Conservation (phyloP, 2,329 filamentous ascomycete genomes). For the Colletotrichum gigasporum region DNA sequence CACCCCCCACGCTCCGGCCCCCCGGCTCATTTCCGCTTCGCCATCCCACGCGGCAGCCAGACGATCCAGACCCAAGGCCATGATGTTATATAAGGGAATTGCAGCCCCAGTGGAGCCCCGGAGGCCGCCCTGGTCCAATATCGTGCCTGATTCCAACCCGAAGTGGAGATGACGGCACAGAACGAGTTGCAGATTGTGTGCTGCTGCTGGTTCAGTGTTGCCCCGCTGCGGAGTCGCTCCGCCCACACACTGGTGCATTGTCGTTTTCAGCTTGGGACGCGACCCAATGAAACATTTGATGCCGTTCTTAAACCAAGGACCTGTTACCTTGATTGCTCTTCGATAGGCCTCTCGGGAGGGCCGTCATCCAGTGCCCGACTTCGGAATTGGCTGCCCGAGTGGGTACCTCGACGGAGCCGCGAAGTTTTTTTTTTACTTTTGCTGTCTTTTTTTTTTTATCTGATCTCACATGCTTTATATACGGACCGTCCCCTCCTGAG, state of each 20-base stretch:
- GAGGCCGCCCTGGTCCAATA: slow-evolving; percentile 22
- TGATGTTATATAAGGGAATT: slow-evolving; percentile 10
- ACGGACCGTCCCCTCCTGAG: not conserved
- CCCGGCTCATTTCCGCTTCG: slow-evolving; percentile 5
- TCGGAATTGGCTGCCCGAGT: slow-evolving; percentile 14
- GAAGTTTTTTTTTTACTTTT: not conserved
- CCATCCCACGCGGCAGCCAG: not conserved
- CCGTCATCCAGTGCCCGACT: slow-evolving; percentile 6
- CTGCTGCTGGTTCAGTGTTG: too few relatives aligned
- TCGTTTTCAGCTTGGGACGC: not conserved
- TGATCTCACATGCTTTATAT: slow-evolving; percentile 12
- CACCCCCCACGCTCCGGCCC: slow-evolving; percentile 14
- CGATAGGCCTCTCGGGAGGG: not conserved
- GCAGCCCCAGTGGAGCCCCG: slow-evolving; percentile 4
- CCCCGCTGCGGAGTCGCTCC: slow-evolving; percentile 25
- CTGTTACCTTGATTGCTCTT: too few relatives aligned
- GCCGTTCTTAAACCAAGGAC: not conserved
- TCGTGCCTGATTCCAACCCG: slow-evolving; percentile 28
- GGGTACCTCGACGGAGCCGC: slow-evolving; percentile 5
- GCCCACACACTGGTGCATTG: not conserved
- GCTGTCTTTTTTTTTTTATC: not conserved
- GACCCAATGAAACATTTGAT: slow-evolving; percentile 5
- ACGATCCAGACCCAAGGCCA: not conserved
- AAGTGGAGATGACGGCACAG: slow-evolving; percentile 24
- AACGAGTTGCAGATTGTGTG: slow-evolving; percentile 16